Evolutionary conservation across 768 basidiomycete genomes (phyloP), one percentile per base, ranked within the genome.

Genomic region (Panaeolus cyanescens): DNA sequence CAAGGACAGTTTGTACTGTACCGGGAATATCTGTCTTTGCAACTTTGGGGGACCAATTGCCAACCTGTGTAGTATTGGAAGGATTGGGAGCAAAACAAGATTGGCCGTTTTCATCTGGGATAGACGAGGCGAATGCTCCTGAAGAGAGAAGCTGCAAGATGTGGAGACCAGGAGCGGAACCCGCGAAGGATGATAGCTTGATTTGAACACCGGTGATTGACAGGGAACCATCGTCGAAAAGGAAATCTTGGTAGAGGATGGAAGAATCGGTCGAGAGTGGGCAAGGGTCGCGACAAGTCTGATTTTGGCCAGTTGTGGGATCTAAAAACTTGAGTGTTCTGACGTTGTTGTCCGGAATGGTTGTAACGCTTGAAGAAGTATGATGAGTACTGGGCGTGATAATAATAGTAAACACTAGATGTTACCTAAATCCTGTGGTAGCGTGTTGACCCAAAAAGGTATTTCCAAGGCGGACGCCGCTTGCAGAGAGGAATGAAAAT

Each of bases 121-220:
- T 74, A 1, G 93, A 85, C 1, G 93, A 94, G 12, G 90, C 93
- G 68, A 92, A 96, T 15, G 95, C 91, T 61, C 96, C 97, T 17
- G 93, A 89, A 2, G 94, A 95, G 19, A 99, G 85, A 15, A 99
- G 79, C 69, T 99, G 94, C n/a, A 99, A 72, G 55, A 97, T 80
- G 71, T 96, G 95, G 32, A 99, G 76, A 40, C 96, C 97, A 3
- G 93, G 85, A 7, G 87, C 85, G 8, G 79, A 74, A 34, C 95
- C 96, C 45, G 78, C 82, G 83, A 90, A 96, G 53, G 80, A 76
- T 7, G 89, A 86, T 19, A 99, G 79, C 58, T 87, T 90, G 68
- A 99, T 80, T 73, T 96, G 90, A 63, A 97, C 86, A 55, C 97
- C 97, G 5, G 95, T 97, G 67, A 98, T 84, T n/a, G 80, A 76